Evolutionary conservation across 768 basidiomycete species (phyloP).

Genomic region (Leccinellum luteum): DNA sequence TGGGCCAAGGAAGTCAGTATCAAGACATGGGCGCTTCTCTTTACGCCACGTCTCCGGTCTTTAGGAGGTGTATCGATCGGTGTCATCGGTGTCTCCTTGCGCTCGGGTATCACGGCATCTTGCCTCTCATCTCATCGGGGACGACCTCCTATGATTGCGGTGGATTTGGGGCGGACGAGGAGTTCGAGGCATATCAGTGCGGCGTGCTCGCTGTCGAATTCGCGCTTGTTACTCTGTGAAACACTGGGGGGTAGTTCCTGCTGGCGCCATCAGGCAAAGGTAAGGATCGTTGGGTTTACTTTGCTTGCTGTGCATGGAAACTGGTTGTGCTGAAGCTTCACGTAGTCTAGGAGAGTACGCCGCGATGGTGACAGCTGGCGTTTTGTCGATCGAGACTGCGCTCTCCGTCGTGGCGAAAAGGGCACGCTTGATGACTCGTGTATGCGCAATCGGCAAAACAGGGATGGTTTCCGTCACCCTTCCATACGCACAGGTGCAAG

Average conservation of each 20-base stretch:
- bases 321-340: background rate
- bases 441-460: slow-evolving; percentile 43
- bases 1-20: slow-evolving; percentile 72
- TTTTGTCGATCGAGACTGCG: slow-evolving; percentile 55
- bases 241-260: slow-evolving; percentile 62
- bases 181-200: slow-evolving; percentile 47
- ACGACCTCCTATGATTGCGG: slow-evolving; percentile 9
- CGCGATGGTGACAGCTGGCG: slow-evolving; percentile 61
- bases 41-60: slow-evolving; percentile 48
- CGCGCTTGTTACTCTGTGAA: slow-evolving; percentile 60
- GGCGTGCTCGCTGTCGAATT: slow-evolving; percentile 64
- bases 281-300: slow-evolving; percentile 28
- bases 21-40: slow-evolving; percentile 58
- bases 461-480: slow-evolving; percentile 63
- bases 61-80: slow-evolving; percentile 52
- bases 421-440: slow-evolving; percentile 52
- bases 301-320: background rate
- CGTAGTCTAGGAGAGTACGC: slow-evolving; percentile 78
- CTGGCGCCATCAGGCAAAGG: slow-evolving; percentile 73
- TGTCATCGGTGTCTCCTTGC: slow-evolving; percentile 52
- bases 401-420: slow-evolving; percentile 56
- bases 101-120: slow-evolving; percentile 51
- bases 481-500: slow-evolving; percentile 32
- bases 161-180: slow-evolving; percentile 29
- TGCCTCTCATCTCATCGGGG: slow-evolving; percentile 39